These are phyloP conservation scores for Malus hybrid DNA, from an alignment of 331 rosid species.

Conservation along the genomic window DNA sequence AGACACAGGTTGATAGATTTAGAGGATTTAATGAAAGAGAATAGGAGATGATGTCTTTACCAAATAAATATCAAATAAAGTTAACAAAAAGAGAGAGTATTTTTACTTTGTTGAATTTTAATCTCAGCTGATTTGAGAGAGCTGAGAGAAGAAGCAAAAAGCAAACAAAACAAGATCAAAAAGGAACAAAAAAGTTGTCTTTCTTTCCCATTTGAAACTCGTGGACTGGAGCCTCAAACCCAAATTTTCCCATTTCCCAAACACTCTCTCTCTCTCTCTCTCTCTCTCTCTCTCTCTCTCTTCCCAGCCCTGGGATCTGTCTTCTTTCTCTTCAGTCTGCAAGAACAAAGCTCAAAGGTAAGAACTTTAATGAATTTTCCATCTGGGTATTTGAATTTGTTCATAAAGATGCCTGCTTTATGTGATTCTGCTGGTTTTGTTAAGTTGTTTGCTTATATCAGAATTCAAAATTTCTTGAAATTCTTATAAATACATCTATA, in stretches of 20 bases:
- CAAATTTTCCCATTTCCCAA: not conserved
- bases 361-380: not conserved
- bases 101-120: not conserved
- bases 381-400: not conserved
- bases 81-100: not conserved
- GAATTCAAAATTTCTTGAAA: not conserved
- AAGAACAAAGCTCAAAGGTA: not conserved
- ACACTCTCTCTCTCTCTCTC: not conserved
- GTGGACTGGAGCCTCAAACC: not conserved
- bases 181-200: not conserved
- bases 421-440: not conserved
- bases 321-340: not conserved
- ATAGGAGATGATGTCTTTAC: too few relatives aligned
- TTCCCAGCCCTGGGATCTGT: not conserved
- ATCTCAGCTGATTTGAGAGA: not conserved
- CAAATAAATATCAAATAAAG: not conserved
- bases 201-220: not conserved
- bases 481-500: not conserved
- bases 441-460: not conserved
- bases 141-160: not conserved
- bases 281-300: not conserved
- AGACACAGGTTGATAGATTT: fast-evolving
- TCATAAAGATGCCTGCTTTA: not conserved
- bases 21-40: too few relatives aligned
- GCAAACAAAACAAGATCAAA: not conserved